Evolutionary conservation across 2,329 filamentous ascomycete species (phyloP), one percentile per base, ranked within the genome.

Genomic region (Fusarium concolor): DNA sequence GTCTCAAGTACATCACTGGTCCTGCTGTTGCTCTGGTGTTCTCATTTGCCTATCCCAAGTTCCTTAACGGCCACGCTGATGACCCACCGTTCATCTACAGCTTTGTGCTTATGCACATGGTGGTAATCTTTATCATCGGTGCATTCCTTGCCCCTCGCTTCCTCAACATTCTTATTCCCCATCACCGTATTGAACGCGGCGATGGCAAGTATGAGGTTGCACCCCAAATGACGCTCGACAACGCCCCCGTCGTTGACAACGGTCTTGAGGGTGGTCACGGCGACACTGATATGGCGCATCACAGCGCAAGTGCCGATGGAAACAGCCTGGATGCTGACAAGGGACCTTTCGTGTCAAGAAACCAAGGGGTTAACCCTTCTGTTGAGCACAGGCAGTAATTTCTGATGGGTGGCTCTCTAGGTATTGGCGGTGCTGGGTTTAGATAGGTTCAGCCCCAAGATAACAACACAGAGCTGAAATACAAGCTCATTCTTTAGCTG

Each of bases 1-100:
- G 85, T 0, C 71, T 84, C 0, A 81, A 82, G 9, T 85, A 82
- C 24, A 65, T 84, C 22, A 80, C 79, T 10, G 81, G 77, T 0
- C 83, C 83, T 0, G 77, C 83, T 8, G 74, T 84, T 0, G 79
- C 79, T 9, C 79, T 85, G n/a, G 79, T 84, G 28, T 81, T 81
- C 61, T 81, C 79, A 38, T 84, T 85, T 53, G 78, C 80, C 0
- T 84, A 83, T 60, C 81, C 81, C 1, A 68, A 69, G 11, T 71
- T 71, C 20, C 45, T 69, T 12, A 51, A 54, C 22, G 18, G 10
- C 0, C 18, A 70, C n/a, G 11, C 33, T 3, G 62, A 71, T 7
- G 41, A 70, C 1, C 67, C 67, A 2, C 67, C 67, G 3, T 70
- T 56, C 9, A 24, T 70, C 49, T 70, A 70, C 38, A 70, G 67